phyloP scores from a whole-genome alignment of 345 rosid species.

The Cardiospermum halicacabum region DNA sequence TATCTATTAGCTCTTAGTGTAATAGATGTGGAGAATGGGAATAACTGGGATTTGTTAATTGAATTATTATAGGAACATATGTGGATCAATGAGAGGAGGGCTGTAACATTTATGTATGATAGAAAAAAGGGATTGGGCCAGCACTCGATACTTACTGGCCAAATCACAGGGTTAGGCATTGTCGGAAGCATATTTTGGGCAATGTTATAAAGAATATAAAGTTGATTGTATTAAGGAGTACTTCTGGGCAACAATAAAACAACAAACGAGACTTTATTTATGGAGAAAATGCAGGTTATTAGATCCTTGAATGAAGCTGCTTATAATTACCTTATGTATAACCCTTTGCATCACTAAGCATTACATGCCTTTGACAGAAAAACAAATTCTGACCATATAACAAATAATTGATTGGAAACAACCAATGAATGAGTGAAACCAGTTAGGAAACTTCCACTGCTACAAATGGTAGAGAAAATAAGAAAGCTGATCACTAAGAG shows the following conservation, averaged over 20 bases:
- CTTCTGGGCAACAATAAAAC: not conserved
- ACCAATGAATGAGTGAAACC: not conserved
- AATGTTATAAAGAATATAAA: not conserved
- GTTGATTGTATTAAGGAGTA: not conserved
- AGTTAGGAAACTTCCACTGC: not conserved
- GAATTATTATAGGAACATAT: not conserved
- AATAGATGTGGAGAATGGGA: not conserved
- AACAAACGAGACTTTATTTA: not conserved
- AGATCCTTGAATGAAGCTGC: not conserved
- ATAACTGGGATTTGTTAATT: not conserved
- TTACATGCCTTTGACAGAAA: not conserved
- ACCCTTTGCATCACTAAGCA: not conserved
- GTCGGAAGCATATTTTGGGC: not conserved
- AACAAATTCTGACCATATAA: not conserved
- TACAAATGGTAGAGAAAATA: not conserved
- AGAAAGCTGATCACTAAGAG: not conserved
- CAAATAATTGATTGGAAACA: not conserved
- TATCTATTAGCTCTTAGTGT: not conserved
- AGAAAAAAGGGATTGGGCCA: not conserved
- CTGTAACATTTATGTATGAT: not conserved
- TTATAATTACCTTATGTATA: not conserved
- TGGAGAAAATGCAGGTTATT: not conserved
- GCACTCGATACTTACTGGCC: not conserved
- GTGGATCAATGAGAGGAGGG: not conserved
- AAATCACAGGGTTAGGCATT: not conserved